Conservation (phyloP, 1,284 basidiomycete genomes). For the Mycosarcoma maydis region DNA sequence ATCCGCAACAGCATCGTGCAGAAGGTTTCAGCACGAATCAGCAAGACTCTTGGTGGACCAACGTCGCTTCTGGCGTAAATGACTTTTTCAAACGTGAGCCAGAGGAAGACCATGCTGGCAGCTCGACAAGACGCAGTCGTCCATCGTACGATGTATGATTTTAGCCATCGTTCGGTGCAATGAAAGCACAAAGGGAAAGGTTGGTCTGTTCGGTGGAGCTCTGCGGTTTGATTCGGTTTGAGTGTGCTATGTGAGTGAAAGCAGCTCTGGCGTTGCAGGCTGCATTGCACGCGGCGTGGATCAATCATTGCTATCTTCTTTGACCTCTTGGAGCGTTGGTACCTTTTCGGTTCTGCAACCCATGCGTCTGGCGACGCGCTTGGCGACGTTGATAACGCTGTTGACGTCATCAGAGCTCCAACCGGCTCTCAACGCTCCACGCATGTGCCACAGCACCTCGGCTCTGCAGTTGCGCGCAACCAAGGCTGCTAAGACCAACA, state of each 20-base stretch:
- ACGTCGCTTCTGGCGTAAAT: slow-evolving; percentile 22
- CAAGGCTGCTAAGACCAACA: slow-evolving; percentile 26
- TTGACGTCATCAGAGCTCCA: slow-evolving; percentile 25
- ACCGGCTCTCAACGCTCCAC: slow-evolving; percentile 27
- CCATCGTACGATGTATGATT: slow-evolving; percentile 4
- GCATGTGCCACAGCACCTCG: slow-evolving; percentile 41
- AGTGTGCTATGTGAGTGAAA: no score
- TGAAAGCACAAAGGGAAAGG: no score
- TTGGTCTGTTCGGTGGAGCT: no score
- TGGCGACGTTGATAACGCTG: slow-evolving; percentile 1
- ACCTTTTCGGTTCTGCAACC: slow-evolving; percentile 15
- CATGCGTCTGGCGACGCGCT: slow-evolving; percentile 11
- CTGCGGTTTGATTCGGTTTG: no score
- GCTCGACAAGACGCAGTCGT: slow-evolving; percentile 1
- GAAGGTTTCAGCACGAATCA: no score
- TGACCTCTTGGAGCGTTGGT: slow-evolving; percentile 15
- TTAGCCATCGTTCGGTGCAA: no score
- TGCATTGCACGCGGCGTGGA: no score
- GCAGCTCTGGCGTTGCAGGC: no score
- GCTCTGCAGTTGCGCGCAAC: slow-evolving; percentile 16
- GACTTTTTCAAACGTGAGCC: slow-evolving; percentile 32
- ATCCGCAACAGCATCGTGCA: slow-evolving; percentile 5
- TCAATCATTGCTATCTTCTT: slow-evolving; percentile 24
- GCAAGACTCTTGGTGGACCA: slow-evolving; percentile 34
- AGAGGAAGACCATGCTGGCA: not conserved